phyloP scores from a whole-genome alignment of 1,284 basidiomycete species.

The Marasmius tenuissimus region DNA sequence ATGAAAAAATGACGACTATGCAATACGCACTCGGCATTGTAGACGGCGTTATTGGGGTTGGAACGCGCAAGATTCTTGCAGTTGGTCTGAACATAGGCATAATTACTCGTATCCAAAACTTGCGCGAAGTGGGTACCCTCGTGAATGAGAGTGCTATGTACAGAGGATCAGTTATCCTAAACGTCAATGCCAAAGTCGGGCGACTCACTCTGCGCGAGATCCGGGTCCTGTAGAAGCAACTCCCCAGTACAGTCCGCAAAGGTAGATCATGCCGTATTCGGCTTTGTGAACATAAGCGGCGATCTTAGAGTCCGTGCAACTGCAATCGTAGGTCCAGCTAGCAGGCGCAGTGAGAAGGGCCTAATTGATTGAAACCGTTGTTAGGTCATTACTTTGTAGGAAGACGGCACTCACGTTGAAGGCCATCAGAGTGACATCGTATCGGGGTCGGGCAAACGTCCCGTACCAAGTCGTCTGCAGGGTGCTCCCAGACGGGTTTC shows the following conservation, averaged over 20 bases:
- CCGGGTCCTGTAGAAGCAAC: background rate
- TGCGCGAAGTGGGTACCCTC: constrained; percentile 13
- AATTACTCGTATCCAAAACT: constrained; percentile 9
- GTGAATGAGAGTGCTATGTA: constrained; percentile 8
- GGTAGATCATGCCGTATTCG: constrained; percentile 8
- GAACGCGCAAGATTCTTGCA: constrained; percentile 8
- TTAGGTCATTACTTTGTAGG: background rate
- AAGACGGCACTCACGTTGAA: constrained; percentile 3
- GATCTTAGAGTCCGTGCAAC: constrained; percentile 15
- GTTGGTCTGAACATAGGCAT: constrained; percentile 4
- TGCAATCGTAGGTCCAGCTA: constrained; percentile 9
- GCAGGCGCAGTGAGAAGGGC: background rate
- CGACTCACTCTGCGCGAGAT: background rate
- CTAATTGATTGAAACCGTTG: background rate
- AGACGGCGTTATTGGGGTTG: constrained; percentile 7
- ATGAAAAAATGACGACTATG: background rate
- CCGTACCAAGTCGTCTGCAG: constrained; percentile 16
- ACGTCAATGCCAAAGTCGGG: background rate
- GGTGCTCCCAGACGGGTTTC: background rate
- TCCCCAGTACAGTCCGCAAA: background rate
- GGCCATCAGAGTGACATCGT: background rate
- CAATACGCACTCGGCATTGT: constrained; percentile 10
- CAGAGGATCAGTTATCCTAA: background rate
- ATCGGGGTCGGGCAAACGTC: constrained; percentile 3
- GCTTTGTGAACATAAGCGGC: constrained; percentile 17